phyloP scores from a whole-genome alignment of 164 flowering plant genomes.

The Umbellularia californica region DNA sequence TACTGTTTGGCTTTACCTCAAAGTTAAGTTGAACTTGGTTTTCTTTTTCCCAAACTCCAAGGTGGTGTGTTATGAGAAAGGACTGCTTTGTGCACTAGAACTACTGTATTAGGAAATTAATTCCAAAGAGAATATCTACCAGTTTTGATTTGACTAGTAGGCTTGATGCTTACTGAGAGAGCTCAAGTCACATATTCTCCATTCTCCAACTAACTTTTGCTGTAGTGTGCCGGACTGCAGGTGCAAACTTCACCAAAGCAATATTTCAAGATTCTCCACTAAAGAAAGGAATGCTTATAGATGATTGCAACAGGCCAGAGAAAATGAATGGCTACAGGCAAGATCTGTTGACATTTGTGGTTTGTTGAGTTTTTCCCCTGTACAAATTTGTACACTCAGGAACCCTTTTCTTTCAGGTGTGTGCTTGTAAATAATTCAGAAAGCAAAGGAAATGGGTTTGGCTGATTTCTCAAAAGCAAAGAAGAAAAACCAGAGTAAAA shows the following conservation, averaged over 20 bases:
- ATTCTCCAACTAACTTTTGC: background rate
- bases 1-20: too few relatives aligned
- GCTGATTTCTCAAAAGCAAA: too few relatives aligned
- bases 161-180: background rate
- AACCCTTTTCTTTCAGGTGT: background rate
- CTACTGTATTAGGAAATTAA: too few relatives aligned
- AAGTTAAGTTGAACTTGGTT: too few relatives aligned
- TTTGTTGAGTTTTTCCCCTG: background rate
- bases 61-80: too few relatives aligned
- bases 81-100: too few relatives aligned
- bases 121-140: too few relatives aligned
- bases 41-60: too few relatives aligned
- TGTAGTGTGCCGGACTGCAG: slow-evolving; percentile 49
- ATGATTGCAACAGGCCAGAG: slow-evolving; percentile 41
- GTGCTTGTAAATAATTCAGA: background rate
- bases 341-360: background rate
- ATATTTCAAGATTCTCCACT: slow-evolving; percentile 86
- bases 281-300: slow-evolving; percentile 77
- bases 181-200: background rate
- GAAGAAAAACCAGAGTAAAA: too few relatives aligned
- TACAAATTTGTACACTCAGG: background rate
- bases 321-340: background rate
- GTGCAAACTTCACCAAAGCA: slow-evolving; percentile 64
- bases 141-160: too few relatives aligned
- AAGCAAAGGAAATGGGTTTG: background rate